Conservation (phyloP, 352 stramenopile genomes). For the Pythium brachiatum region DNA sequence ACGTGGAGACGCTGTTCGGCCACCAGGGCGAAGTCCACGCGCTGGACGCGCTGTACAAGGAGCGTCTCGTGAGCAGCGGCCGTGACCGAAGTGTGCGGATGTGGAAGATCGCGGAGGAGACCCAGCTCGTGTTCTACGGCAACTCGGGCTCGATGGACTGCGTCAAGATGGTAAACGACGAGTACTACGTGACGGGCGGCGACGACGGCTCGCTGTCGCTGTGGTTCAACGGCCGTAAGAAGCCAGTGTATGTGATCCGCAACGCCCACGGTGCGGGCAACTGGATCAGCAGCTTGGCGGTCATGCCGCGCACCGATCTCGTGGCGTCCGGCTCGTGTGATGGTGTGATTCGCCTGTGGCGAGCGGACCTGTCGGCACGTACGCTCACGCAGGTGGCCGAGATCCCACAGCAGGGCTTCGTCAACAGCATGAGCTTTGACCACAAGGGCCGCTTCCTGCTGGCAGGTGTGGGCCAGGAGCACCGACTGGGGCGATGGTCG, state of each 20-base stretch:
- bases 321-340: constrained; percentile 90
- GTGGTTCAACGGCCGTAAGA: constrained; percentile 94
- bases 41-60: constrained; percentile 89
- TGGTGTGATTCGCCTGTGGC: constrained; percentile 91
- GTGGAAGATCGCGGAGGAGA: constrained; percentile 96
- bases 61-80: constrained; percentile 88
- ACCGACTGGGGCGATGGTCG: constrained; percentile 92
- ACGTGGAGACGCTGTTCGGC: constrained; percentile 94
- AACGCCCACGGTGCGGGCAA: constrained; percentile 86
- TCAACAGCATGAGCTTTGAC: constrained; percentile 77
- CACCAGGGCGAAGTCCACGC: constrained; percentile 90
- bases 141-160: constrained; percentile 90
- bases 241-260: constrained; percentile 79
- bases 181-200: constrained; percentile 92
- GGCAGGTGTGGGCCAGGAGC: constrained; percentile 89
- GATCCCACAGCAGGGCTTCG: constrained; percentile 71
- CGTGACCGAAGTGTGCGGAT: constrained; percentile 91
- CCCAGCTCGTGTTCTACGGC: constrained; percentile 93
- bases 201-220: constrained; percentile 89
- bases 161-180: constrained; percentile 89
- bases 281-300: constrained; percentile 89
- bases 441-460: constrained; percentile 86
- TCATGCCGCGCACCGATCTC: constrained; percentile 89
- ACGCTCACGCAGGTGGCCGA: constrained; percentile 62
- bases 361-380: constrained; percentile 71